These are phyloP conservation scores for Stachybotrys chartarum DNA, from an alignment of 2,329 filamentous ascomycete genomes.

Conservation along the genomic window DNA sequence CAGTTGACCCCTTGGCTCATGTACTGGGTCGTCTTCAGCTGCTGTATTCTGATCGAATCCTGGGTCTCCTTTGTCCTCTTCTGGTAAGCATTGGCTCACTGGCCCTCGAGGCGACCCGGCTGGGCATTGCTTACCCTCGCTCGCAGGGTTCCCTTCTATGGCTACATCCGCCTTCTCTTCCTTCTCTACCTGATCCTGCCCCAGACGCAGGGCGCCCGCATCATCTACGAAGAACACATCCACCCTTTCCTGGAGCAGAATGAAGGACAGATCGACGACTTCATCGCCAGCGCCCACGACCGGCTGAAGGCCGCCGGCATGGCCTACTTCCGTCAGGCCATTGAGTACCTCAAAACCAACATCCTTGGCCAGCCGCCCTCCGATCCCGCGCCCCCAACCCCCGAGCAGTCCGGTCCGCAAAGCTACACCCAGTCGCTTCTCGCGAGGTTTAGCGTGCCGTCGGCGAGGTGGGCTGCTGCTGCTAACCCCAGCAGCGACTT, in stretches of 20 bases:
- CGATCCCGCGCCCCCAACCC: constrained; percentile 26
- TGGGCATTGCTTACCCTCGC: neutral
- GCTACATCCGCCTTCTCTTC: constrained; percentile 79
- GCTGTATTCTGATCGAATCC: constrained; percentile 74
- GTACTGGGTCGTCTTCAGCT: constrained; percentile 94
- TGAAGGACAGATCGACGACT: constrained; percentile 80
- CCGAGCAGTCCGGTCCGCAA: constrained; percentile 37
- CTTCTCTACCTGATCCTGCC: constrained; percentile 95
- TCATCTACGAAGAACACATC: constrained; percentile 77
- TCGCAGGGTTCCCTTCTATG: constrained; percentile 79
- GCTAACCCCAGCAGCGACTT: constrained; percentile 54
- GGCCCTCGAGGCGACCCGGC: neutral
- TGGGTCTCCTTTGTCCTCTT: constrained; percentile 81
- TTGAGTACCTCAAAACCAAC: constrained; percentile 67
- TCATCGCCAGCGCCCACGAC: constrained; percentile 77
- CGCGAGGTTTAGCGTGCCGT: constrained; percentile 77
- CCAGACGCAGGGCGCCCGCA: constrained; percentile 86
- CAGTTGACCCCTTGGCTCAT: constrained; percentile 96
- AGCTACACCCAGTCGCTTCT: constrained; percentile 76
- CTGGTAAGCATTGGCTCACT: constrained; percentile 46
- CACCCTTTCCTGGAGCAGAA: constrained; percentile 85
- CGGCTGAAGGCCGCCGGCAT: constrained; percentile 70
- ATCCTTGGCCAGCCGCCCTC: constrained; percentile 68
- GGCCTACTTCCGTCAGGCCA: constrained; percentile 62
- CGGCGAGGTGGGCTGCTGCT: constrained; percentile 49